A percentile compares a stretch with the other conserved stretches of the same genome.
Evolutionary conservation across 1,284 basidiomycete genomes (phyloP).

Genomic region (Rhizopogon hawkerae): DNA sequence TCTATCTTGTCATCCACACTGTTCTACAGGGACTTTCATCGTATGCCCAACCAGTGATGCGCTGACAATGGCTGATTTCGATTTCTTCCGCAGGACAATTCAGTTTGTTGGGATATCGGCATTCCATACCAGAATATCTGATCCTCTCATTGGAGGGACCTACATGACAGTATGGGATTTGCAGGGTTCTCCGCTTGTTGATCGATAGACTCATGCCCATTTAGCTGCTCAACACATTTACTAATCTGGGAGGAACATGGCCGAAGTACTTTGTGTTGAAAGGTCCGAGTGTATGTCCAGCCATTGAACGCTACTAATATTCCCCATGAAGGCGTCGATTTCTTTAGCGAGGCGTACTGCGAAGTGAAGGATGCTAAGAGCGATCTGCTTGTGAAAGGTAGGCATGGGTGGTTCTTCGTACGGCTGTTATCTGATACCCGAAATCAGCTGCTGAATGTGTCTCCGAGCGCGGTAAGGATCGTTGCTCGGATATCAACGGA

Average conservation of each 20-base stretch:
- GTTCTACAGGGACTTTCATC: conserved; percentile 80
- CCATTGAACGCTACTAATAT: conserved; percentile 8
- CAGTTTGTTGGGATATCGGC: conserved; percentile 98
- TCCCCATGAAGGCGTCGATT: conserved; percentile 60
- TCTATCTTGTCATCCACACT: conserved; percentile 72
- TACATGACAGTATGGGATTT: conserved; percentile 82
- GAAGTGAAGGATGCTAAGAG: conserved; percentile 49
- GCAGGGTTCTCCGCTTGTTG: background rate
- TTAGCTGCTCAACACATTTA: conserved; percentile 90
- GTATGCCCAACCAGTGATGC: conserved; percentile 35
- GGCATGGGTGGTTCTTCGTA: conserved; percentile 9
- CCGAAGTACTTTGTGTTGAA: conserved; percentile 90
- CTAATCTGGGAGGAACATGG: conserved; percentile 98
- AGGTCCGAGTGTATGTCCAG: conserved; percentile 34
- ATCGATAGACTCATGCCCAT: conserved; percentile 7
- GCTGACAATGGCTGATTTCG: conserved; percentile 2
- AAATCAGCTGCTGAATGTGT: conserved; percentile 73
- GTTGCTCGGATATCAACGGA: conserved; percentile 72
- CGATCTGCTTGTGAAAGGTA: conserved; percentile 54
- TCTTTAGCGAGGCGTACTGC: conserved; percentile 79
- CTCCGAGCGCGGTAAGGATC: conserved; percentile 78
- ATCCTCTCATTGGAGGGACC: conserved; percentile 94
- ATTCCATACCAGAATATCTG: conserved; percentile 95
- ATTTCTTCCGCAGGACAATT: conserved; percentile 59
- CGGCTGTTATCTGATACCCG: conserved; percentile 10